Percentiles rank a stretch among this genome's conserved stretches.
Evolutionary conservation across 2,329 filamentous ascomycete genomes (phyloP).

Genomic region (Orbilia quercus): DNA sequence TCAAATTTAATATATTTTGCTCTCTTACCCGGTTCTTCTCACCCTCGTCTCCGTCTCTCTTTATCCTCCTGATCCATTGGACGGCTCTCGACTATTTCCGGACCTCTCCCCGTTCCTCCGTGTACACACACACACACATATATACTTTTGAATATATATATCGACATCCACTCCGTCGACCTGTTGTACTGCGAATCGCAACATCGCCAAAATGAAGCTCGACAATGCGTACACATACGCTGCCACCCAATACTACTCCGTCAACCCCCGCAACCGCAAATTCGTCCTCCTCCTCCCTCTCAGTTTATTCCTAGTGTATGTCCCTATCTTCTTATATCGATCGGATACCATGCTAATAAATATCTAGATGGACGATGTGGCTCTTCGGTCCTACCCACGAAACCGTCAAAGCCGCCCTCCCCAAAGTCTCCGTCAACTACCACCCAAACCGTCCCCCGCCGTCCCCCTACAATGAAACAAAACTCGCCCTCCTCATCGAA

Average conservation of each 20-base stretch:
- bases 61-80: too few species aligned
- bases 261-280: constrained; percentile 50
- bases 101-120: too few species aligned
- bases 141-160: too few species aligned
- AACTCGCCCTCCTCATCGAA: constrained; percentile 71
- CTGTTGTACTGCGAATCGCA: neutral
- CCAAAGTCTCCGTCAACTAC: constrained; percentile 50
- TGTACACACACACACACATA: neutral
- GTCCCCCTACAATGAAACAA: constrained; percentile 66
- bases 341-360: neutral
- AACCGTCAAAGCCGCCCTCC: constrained; percentile 33
- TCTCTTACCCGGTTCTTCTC: too few species aligned
- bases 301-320: constrained; percentile 45
- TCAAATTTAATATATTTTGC: too few species aligned
- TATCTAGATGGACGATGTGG: constrained; percentile 45
- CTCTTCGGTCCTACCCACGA: constrained; percentile 51
- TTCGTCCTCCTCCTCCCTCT: constrained; percentile 43
- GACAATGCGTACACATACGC: constrained; percentile 35
- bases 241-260: constrained; percentile 46
- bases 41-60: too few species aligned
- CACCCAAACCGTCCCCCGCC: constrained; percentile 59
- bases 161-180: neutral
- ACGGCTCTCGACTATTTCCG: too few species aligned
- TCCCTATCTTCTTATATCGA: neutral
- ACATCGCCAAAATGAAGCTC: constrained; percentile 38